Base-by-base conservation (phyloP, 1,139 yeast genomes). In the Suhomyces panamericanus region DNA sequence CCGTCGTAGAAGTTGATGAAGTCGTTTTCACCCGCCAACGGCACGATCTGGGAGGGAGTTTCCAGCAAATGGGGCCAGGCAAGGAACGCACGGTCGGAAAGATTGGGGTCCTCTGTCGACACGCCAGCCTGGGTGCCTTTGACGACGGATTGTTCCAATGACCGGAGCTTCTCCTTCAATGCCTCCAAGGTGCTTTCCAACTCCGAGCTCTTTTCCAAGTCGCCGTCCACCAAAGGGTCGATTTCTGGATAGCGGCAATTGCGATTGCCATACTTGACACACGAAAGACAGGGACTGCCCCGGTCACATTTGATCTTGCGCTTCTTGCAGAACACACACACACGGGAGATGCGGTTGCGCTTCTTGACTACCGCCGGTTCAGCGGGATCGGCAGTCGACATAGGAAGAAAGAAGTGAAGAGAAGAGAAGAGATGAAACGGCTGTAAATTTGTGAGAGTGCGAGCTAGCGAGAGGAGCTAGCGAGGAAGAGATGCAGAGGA, bases 221-320 rank as follows among this genome's bases (percentile, higher is more conserved):
- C 40, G 28, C 32, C 39, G 20, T 39, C 42, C 41, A 17, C 44
- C 4, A 22, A 3, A 10, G 35, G 17, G 13, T 24, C 41, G 22
- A 37, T 37, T 15, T 42, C 53, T 17, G 43, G 33, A 32, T 52
- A 52, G 16, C 44, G 44, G 50, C 75, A 61, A 12, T 60, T 59
- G n/a, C 54, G 30, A 32, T 46, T 49, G 32, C 67, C 63, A 46
- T 68, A 69, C 49, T 67, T 70, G 39, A 62, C 62, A 52, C 78
- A 73, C 10, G 73, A 64, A 11, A 71, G 59, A 46, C 78, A 73
- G 6, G 78, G 78, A 31, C 54, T 56, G 3, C 66, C 73, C 42
- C 70, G 58, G 51, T 73, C 75, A 59, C 78, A 73, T 44, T 67
- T 70, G 45, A 73, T 74, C 53, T 73, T 73, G 27, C 78, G 50